These are phyloP conservation scores for Saccharomycopsis crataegensis DNA, from an alignment of 1,139 yeast genomes.

Conservation along the genomic window DNA sequence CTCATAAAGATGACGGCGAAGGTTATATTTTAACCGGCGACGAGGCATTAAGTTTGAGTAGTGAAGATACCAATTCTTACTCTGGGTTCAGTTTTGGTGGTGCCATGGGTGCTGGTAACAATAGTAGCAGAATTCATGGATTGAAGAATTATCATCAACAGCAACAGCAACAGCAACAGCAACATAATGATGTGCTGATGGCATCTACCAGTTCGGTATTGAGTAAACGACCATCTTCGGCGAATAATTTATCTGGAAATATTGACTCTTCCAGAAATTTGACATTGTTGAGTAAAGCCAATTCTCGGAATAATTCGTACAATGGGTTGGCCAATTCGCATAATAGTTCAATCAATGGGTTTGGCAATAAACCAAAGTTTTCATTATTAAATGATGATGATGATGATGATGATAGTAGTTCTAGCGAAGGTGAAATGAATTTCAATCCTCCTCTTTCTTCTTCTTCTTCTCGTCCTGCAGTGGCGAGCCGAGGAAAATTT, in stretches of 20 bases:
- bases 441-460: background rate
- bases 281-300: background rate
- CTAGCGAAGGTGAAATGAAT: background rate
- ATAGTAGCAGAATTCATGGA: background rate
- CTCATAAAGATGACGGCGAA: constrained; percentile 7
- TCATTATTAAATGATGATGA: background rate
- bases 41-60: constrained; percentile 16
- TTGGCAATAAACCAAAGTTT: background rate
- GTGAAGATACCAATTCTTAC: constrained; percentile 14
- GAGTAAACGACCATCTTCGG: constrained; percentile 12
- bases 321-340: too few relatives aligned
- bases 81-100: constrained; percentile 13
- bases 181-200: background rate
- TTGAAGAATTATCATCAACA: background rate
- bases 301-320: background rate
- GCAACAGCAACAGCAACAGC: background rate
- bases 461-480: background rate
- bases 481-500: background rate
- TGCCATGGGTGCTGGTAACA: background rate
- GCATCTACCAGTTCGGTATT: background rate
- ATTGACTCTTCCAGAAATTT: background rate
- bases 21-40: constrained; percentile 17
- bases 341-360: background rate
- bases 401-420: background rate
- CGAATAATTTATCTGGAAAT: constrained; percentile 5